Base-by-base conservation (phyloP, 495 filamentous ascomycete species). In the Lophiotrema nucula region DNA sequence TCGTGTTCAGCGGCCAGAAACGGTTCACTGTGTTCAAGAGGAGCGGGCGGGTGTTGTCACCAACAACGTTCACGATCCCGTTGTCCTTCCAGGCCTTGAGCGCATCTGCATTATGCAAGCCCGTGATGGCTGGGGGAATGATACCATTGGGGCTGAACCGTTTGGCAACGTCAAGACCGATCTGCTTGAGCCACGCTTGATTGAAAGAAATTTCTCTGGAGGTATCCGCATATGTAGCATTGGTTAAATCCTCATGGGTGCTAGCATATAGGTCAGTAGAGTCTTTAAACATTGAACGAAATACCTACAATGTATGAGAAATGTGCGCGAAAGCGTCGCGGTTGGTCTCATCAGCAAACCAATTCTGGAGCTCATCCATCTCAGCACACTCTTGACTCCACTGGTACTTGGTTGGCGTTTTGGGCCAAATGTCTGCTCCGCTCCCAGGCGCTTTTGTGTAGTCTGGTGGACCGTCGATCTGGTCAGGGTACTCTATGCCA, bases 71-170 rank as follows among this genome's bases (percentile, higher is more conserved):
- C 31, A 64, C 70, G 56, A 85, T 82, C 19, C 58, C 81, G 53
- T 80, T 79, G 31, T 83, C 80, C 56, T 67, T 70, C 79, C 80
- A 86, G 15, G 82, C 83, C 25, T 67, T 67, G 15, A 86, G 72
- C 25, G 78, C 81, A 67, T 86, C 83, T 13, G 79, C 83, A 68
- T 86, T 86, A 72, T 84, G 82, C 10, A 85, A 57, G 41, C 83
- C 83, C 0, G 83, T 85, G 50, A 86, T 86, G 52, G 79, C 81
- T 0, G 83, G 83, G 10, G 83, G 83, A 58, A 85, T 81, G 49
- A 86, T 75, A 23, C 83, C 83, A 26, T 72, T 73, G 19, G 67
- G 57, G 15, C 77, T 81, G 54, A 75, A 83, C 50, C 73, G 62
- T 13, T 37, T 59, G 11, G 74, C 74, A 15, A 58, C 25, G 41